Evolutionary conservation across 257 asterid species (phyloP).

Genomic region (Plantago major): DNA sequence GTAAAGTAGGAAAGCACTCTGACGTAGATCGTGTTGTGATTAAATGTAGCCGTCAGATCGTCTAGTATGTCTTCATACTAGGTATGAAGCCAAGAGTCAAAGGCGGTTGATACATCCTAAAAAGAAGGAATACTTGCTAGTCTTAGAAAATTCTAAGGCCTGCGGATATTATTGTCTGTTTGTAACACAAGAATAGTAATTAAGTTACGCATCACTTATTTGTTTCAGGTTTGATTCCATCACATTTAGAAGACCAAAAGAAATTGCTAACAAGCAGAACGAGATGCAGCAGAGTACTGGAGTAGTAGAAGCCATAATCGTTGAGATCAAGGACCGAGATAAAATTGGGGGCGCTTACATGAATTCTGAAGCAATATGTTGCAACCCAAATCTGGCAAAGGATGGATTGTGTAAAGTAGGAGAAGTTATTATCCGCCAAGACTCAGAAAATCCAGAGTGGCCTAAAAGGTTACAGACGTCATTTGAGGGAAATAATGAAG

Average conservation of each 20-base stretch:
- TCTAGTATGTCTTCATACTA: no score
- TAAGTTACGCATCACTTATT: conserved; percentile 4
- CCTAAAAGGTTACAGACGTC: conserved; percentile 69
- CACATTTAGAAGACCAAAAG: conserved; percentile 69
- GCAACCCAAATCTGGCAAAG: conserved; percentile 81
- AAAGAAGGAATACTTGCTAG: no score
- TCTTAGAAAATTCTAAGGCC: no score
- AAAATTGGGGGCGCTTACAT: conserved; percentile 68
- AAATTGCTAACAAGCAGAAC: conserved; percentile 67
- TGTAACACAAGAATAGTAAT: conserved; percentile 1
- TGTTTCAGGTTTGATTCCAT: conserved; percentile 81
- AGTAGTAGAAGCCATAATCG: conserved; percentile 77
- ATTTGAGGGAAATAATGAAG: conserved; percentile 58
- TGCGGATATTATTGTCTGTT: not conserved
- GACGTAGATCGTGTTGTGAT: no score
- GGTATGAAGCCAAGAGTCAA: no score
- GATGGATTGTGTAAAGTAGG: conserved; percentile 89
- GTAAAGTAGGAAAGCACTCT: no score
- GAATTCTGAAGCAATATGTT: conserved; percentile 78
- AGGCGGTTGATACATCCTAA: no score
- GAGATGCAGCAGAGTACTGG: conserved; percentile 90
- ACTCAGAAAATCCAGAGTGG: conserved; percentile 81
- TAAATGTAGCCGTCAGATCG: no score
- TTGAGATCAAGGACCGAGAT: conserved; percentile 91
- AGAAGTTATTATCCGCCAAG: conserved; percentile 80